Percentiles rank a stretch among this genome's conserved stretches.
Conservation (phyloP, 2,329 filamentous ascomycete genomes). For the Neofusicoccum ribis region DNA sequence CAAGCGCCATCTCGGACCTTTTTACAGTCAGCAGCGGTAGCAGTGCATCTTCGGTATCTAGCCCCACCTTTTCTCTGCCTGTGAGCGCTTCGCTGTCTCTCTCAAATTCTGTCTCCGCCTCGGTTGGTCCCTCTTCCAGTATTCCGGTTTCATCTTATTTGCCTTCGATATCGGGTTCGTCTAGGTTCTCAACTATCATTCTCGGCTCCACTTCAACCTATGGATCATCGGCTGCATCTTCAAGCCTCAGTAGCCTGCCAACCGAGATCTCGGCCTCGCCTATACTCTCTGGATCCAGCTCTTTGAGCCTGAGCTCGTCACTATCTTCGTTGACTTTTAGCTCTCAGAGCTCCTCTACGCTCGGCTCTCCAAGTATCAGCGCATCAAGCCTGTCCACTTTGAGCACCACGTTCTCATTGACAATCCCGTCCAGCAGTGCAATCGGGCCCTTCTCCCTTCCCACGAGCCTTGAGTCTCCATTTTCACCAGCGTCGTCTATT, state of each 20-base stretch:
- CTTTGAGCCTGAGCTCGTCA: background rate
- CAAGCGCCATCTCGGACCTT: background rate
- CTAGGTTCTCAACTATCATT: background rate
- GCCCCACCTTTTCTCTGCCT: background rate
- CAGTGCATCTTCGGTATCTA: background rate
- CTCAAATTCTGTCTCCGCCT: background rate
- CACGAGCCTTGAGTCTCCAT: no score
- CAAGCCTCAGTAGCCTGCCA: background rate
- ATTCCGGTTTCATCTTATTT: background rate
- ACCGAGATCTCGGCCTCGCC: background rate
- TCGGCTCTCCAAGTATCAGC: no score
- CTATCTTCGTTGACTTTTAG: background rate
- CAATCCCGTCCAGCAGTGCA: no score
- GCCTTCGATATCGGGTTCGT: background rate
- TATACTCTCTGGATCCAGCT: background rate
- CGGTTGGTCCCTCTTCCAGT: background rate
- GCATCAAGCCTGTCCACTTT: no score
- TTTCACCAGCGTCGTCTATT: background rate
- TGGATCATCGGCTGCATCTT: background rate
- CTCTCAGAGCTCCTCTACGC: background rate
- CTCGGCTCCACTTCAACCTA: background rate
- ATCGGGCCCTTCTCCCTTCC: no score
- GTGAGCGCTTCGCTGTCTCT: background rate
- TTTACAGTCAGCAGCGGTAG: background rate
- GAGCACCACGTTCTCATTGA: no score